Conservation (phyloP, 2,329 filamentous ascomycete genomes). For the Epichloe bromicola region DNA sequence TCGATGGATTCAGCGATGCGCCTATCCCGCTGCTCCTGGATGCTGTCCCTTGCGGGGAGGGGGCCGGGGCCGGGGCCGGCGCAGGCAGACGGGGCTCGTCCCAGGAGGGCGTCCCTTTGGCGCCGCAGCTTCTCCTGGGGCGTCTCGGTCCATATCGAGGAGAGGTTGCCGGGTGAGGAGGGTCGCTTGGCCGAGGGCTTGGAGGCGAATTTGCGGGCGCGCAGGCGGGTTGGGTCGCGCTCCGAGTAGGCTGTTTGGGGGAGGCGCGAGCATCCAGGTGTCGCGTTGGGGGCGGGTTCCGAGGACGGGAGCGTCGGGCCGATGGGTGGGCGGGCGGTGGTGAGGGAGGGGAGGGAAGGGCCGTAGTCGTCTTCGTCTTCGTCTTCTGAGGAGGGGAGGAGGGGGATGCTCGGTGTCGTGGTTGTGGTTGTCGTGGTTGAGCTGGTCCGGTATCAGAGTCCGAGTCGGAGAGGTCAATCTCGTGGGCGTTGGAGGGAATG, state of each 20-base stretch:
- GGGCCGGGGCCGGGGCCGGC: slow-evolving; percentile 28
- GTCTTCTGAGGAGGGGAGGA: slow-evolving; percentile 18
- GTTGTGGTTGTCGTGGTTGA: slow-evolving; percentile 13
- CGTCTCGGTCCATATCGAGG: slow-evolving; percentile 81
- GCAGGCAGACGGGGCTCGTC: slow-evolving; percentile 38
- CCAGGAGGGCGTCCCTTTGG: slow-evolving; percentile 70
- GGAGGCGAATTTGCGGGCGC: slow-evolving; percentile 71
- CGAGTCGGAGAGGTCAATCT: slow-evolving; percentile 9
- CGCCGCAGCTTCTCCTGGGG: slow-evolving; percentile 75
- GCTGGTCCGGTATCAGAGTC: neutral
- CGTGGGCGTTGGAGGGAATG: neutral
- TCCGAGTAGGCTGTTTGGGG: slow-evolving; percentile 38
- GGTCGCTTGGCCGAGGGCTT: slow-evolving; percentile 26
- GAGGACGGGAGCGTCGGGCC: slow-evolving; percentile 22
- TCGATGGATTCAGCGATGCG: slow-evolving; percentile 37
- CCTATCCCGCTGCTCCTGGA: slow-evolving; percentile 42
- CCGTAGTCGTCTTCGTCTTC: slow-evolving; percentile 40
- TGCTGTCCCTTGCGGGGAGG: slow-evolving; percentile 25
- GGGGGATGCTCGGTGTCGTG: slow-evolving; percentile 25
- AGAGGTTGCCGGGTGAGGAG: slow-evolving; percentile 28
- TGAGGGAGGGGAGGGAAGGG: slow-evolving; percentile 37
- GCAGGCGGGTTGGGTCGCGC: slow-evolving; percentile 73
- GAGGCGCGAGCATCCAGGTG: slow-evolving; percentile 71
- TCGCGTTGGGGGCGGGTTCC: slow-evolving; percentile 51
- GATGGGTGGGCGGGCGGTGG: slow-evolving; percentile 31